These are phyloP conservation scores for Trichoderma breve DNA, from an alignment of 2,329 filamentous ascomycete genomes.

Conservation along the genomic window DNA sequence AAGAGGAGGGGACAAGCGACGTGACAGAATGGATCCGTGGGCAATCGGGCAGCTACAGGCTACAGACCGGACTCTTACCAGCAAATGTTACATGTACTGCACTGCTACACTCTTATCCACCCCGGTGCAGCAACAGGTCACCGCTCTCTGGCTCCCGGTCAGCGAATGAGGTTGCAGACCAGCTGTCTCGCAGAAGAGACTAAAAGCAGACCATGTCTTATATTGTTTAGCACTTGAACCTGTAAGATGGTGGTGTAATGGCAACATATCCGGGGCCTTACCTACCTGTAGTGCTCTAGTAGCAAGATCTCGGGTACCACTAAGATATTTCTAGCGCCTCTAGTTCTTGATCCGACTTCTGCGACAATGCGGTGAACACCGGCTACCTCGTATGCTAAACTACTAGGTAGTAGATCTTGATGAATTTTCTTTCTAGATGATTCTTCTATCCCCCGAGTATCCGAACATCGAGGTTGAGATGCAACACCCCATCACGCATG, in stretches of 20 bases:
- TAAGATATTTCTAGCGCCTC: neutral
- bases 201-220: neutral
- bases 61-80: neutral
- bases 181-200: neutral
- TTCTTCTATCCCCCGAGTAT: neutral
- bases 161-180: conserved; percentile 2
- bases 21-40: neutral
- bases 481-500: neutral
- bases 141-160: neutral
- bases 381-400: neutral
- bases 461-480: neutral
- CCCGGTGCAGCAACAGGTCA: neutral
- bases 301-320: neutral
- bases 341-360: neutral
- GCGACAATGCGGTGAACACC: neutral
- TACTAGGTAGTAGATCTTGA: neutral
- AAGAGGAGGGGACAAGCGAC: neutral
- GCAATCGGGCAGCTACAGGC: conserved; percentile 12
- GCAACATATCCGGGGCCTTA: neutral
- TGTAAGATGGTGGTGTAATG: neutral
- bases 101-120: conserved; percentile 3
- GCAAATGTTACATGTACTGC: neutral
- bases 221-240: neutral
- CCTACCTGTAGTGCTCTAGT: neutral
- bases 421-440: neutral